Base-by-base conservation (phyloP, 2,329 filamentous ascomycete species). In the Phoma sp. region DNA sequence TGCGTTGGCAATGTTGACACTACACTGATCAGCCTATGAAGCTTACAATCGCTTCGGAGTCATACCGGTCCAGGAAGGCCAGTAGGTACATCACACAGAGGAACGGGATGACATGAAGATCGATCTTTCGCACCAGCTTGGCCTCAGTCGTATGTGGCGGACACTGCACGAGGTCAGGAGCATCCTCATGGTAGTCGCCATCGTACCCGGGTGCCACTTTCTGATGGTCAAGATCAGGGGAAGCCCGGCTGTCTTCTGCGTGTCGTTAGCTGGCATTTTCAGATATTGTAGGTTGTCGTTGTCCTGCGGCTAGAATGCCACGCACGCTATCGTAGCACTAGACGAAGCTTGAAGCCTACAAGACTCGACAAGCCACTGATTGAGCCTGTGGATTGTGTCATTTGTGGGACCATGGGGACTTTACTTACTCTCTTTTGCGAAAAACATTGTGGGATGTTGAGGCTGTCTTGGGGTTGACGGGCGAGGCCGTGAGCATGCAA, bases 1-100 rank as follows among this genome's bases (percentile, higher is more conserved):
- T 4, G 81, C 81, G 57, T 83, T 83, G 30, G 77, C 71, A 44
- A 83, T 83, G 58, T 83, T 83, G 54, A 83, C 79, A 48, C 78
- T 74, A 40, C 54, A 10, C 3, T 22, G 7, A 47, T 52, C 18
- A 47, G 46, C 23, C 2, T 3, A 8, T 11, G n/a, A n/a, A 10
- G 23, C 10, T 18, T 13, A 24, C 2, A 14, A 3, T 0, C 9
- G 4, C 14, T 44, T 4, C 4, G 3, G 22, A 22, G 18, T 29
- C 61, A 37, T 65, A 74, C 72, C 77, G 68, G 50, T 80, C 78
- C n/a, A 80, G 62, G 52, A 80, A 80, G 6, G 78, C 77, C 11
- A 81, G 65, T n/a, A 82, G 67, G 57, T 82, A 82, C 59, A 83
- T 72, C 55, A 82, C 75, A 53, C 78, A 80, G 24, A 82, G 70